phyloP scores from a whole-genome alignment of 2,329 filamentous ascomycete species.

The Thyridium curvatum region DNA sequence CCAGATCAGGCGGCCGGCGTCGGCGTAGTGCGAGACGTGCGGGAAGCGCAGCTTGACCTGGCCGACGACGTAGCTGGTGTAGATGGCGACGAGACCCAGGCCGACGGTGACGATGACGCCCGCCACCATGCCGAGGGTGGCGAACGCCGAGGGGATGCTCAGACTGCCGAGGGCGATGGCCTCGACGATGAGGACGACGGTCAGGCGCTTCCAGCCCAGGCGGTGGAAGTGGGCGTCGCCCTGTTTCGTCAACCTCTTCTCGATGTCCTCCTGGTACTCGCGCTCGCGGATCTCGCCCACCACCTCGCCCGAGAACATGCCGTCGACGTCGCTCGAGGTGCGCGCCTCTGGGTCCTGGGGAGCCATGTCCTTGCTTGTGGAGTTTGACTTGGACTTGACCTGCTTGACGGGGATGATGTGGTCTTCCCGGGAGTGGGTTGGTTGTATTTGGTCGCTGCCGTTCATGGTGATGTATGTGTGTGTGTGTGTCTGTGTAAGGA shows the following conservation, averaged over 20 bases:
- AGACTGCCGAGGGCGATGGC: constrained; percentile 49
- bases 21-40: constrained; percentile 58
- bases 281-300: too few species aligned
- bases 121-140: constrained; percentile 44
- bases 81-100: constrained; percentile 31
- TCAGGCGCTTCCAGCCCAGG: constrained; percentile 51
- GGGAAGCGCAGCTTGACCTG: constrained; percentile 45
- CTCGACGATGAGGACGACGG: constrained; percentile 49
- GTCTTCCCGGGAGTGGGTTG: too few species aligned
- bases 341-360: too few species aligned
- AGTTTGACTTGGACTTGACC: too few species aligned
- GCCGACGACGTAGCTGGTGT: constrained; percentile 32
- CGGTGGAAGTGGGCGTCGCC: constrained; percentile 44
- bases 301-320: too few species aligned
- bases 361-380: too few species aligned
- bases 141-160: constrained; percentile 44
- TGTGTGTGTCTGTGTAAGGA: too few species aligned
- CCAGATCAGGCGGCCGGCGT: constrained; percentile 56
- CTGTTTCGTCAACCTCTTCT: constrained; percentile 8
- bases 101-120: constrained; percentile 27
- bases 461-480: too few species aligned
- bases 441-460: too few species aligned
- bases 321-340: too few species aligned
- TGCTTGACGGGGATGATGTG: too few species aligned
- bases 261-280: too few species aligned